Evolutionary conservation across 2,329 filamentous ascomycete genomes (phyloP).

Genomic region (Botrytis galanthina): DNA sequence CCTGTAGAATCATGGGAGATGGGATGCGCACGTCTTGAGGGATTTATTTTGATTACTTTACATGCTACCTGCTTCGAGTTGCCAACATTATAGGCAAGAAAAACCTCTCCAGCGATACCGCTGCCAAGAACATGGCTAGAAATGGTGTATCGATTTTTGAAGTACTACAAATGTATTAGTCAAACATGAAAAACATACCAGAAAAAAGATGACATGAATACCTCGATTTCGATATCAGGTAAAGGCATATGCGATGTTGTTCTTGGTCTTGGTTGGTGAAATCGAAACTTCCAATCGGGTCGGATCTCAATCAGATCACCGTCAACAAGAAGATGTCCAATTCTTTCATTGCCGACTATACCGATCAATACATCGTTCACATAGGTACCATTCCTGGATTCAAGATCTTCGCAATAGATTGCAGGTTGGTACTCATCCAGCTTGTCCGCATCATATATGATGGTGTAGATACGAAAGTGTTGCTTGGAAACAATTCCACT

Average conservation of each 20-base stretch:
- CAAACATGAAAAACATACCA: not conserved
- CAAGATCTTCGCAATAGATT: conserved; percentile 56
- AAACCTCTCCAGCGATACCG: conserved; percentile 54
- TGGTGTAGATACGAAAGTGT: conserved; percentile 55
- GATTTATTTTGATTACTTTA: conserved; percentile 58
- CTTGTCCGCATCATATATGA: conserved; percentile 47
- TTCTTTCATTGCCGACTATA: conserved; percentile 37
- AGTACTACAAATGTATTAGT: conserved; percentile 40
- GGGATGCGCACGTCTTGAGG: conserved; percentile 1
- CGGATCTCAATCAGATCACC: conserved; percentile 49
- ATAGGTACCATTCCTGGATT: conserved; percentile 53
- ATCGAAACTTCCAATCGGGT: conserved; percentile 41
- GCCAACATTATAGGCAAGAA: conserved; percentile 51
- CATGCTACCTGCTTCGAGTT: conserved; percentile 64
- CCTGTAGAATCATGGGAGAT: not conserved
- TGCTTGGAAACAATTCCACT: conserved; percentile 48
- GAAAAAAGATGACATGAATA: conserved; percentile 21
- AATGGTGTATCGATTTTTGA: conserved; percentile 49
- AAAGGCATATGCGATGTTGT: conserved; percentile 23
- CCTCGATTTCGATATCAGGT: conserved; percentile 41
- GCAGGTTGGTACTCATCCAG: conserved; percentile 38
- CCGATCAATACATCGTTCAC: conserved; percentile 50
- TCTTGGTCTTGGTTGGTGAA: conserved; percentile 35
- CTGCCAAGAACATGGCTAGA: conserved; percentile 51
- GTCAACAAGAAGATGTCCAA: conserved; percentile 49